Conservation (phyloP, 192 early-diverging fungal genomes). For the Mortierella claussenii region DNA sequence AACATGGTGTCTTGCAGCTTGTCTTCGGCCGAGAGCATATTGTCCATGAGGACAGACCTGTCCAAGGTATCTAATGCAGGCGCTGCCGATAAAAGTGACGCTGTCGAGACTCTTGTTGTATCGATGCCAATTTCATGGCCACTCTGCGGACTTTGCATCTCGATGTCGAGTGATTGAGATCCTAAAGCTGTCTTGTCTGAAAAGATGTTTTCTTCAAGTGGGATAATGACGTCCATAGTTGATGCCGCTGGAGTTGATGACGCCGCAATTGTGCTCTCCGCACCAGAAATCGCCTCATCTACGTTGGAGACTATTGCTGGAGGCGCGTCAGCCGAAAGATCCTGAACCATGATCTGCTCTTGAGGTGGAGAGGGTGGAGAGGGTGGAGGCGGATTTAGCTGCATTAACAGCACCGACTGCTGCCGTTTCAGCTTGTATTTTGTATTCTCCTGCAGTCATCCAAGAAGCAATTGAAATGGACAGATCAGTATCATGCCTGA, state of each 20-base stretch:
- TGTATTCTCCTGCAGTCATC: conserved; percentile 20
- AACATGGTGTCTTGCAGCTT: conserved; percentile 39
- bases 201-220: no score
- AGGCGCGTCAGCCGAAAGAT: background rate
- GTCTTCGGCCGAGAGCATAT: conserved; percentile 12
- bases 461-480: no score
- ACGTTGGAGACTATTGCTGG: background rate
- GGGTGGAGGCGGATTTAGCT: conserved; percentile 17
- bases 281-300: no score
- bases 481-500: no score
- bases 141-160: conserved; percentile 31
- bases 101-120: conserved; percentile 10
- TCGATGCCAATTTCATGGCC: conserved; percentile 1
- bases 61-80: background rate
- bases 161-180: conserved; percentile 9
- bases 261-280: background rate
- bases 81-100: conserved; percentile 9
- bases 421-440: conserved; percentile 42
- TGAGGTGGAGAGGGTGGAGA: background rate
- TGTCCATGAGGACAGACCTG: conserved; percentile 5
- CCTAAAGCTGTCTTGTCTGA: conserved; percentile 2
- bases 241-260: background rate
- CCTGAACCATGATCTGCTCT: no score
- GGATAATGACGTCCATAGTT: no score
- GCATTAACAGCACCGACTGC: conserved; percentile 9